phyloP scores from a whole-genome alignment of 2,329 filamentous ascomycete genomes.

The Lecanoromycetidae sp. region DNA sequence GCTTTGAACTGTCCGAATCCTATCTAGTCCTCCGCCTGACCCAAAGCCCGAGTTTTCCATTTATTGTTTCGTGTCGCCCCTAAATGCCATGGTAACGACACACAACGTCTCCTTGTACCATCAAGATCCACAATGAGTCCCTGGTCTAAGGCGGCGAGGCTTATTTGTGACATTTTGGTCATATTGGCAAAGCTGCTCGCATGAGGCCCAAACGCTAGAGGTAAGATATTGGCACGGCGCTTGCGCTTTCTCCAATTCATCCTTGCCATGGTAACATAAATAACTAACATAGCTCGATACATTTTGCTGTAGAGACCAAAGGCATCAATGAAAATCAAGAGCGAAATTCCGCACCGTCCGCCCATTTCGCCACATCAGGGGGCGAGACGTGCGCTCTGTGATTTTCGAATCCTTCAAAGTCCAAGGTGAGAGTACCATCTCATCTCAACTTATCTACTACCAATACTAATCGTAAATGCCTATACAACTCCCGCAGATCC shows the following conservation, averaged over 20 bases:
- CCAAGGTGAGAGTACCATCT: no score
- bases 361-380: no score
- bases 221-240: not conserved
- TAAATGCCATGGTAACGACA: conserved; percentile 1
- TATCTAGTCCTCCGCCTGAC: no score
- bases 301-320: conserved; percentile 6
- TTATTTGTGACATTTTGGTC: not conserved
- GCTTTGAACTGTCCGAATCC: no score
- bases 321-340: conserved; percentile 2
- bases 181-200: not conserved
- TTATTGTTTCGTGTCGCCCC: conserved; percentile 3
- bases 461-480: no score
- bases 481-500: no score
- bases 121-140: not conserved
- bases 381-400: no score
- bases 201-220: not conserved
- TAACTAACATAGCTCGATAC: not conserved
- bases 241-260: not conserved
- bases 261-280: not conserved
- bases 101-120: not conserved
- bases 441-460: no score
- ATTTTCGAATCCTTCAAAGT: no score
- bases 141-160: not conserved
- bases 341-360: no score
- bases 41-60: conserved; percentile 1